phyloP scores from a whole-genome alignment of 2,329 filamentous ascomycete genomes.

The Periglandula ipomoeae region DNA sequence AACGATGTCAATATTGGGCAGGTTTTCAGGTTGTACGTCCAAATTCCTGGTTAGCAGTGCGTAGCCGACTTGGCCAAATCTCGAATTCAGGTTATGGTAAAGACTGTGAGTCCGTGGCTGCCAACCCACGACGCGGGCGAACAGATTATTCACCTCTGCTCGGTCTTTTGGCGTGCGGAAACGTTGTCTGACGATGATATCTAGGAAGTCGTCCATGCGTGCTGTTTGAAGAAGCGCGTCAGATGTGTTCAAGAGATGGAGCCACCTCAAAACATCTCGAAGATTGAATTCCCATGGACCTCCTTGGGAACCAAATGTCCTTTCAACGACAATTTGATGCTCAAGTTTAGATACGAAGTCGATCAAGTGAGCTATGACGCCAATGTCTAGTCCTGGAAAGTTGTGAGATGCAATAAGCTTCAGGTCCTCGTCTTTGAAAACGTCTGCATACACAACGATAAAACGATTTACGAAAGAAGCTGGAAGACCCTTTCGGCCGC shows the following conservation, averaged over 20 bases:
- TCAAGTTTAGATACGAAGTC: conserved; percentile 76
- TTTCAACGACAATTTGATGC: conserved; percentile 52
- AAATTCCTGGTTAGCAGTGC: conserved; percentile 57
- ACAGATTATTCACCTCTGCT: conserved; percentile 54
- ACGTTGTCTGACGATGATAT: conserved; percentile 76
- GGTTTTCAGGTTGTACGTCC: conserved; percentile 39
- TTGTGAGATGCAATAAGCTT: conserved; percentile 70
- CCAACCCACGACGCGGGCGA: conserved; percentile 51
- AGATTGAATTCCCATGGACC: conserved; percentile 96
- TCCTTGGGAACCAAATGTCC: conserved; percentile 50
- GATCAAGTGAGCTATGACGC: conserved; percentile 60
- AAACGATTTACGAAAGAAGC: conserved; percentile 97
- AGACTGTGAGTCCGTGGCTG: conserved; percentile 51
- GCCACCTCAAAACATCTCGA: conserved; percentile 81
- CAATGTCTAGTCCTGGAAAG: conserved; percentile 54
- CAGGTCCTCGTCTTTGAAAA: conserved; percentile 74
- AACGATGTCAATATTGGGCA: conserved; percentile 41
- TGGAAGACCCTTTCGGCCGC: conserved; percentile 87
- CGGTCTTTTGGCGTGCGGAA: conserved; percentile 70
- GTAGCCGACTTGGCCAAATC: conserved; percentile 69
- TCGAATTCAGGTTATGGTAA: conserved; percentile 58
- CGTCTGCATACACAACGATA: conserved; percentile 92
- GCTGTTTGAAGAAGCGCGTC: conserved; percentile 53
- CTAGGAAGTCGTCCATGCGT: conserved; percentile 62
- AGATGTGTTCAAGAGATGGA: conserved; percentile 49